These are phyloP conservation scores for Bertia moriformis DNA, from an alignment of 2,329 filamentous ascomycete genomes.

Conservation along the genomic window DNA sequence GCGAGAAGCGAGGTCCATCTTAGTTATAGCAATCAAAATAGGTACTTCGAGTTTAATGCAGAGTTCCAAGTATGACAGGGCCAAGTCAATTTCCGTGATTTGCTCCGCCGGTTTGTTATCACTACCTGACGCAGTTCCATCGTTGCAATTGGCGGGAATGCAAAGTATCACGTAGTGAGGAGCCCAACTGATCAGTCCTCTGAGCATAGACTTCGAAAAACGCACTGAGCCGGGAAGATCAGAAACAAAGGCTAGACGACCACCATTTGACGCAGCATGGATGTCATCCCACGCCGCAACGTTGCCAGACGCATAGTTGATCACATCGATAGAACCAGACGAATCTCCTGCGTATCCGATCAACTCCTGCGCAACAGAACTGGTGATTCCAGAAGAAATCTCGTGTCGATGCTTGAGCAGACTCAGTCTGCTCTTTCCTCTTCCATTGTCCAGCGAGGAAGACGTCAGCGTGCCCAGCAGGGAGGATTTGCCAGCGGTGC, in stretches of 20 bases:
- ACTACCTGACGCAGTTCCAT: constrained; percentile 21
- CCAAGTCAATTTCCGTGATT: constrained; percentile 51
- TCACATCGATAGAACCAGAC: constrained; percentile 25
- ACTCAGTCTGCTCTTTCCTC: constrained; percentile 77
- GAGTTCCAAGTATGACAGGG: constrained; percentile 67
- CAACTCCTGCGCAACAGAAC: constrained; percentile 84
- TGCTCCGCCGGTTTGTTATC: constrained; percentile 35
- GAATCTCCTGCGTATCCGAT: constrained; percentile 57
- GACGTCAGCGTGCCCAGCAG: constrained; percentile 78
- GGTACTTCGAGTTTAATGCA: constrained; percentile 70
- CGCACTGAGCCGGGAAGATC: constrained; percentile 85
- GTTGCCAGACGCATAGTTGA: constrained; percentile 78
- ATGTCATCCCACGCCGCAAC: constrained; percentile 91
- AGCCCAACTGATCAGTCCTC: constrained; percentile 86
- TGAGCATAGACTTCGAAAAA: constrained; percentile 75
- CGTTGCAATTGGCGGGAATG: constrained; percentile 63
- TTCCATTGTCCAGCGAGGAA: constrained; percentile 76
- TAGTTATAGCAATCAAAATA: constrained; percentile 73
- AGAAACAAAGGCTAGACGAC: constrained; percentile 71
- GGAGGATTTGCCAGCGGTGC: constrained; percentile 83
- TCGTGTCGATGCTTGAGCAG: constrained; percentile 88
- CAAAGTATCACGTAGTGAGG: constrained; percentile 89
- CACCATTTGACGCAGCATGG: constrained; percentile 60
- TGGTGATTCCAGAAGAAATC: constrained; percentile 79
- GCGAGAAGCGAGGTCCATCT: constrained; percentile 73